A percentile compares a stretch with the other conserved stretches of the same genome.
Evolutionary conservation across 2,329 filamentous ascomycete genomes (phyloP).

Genomic region (Pseudogymnoascus sp.): DNA sequence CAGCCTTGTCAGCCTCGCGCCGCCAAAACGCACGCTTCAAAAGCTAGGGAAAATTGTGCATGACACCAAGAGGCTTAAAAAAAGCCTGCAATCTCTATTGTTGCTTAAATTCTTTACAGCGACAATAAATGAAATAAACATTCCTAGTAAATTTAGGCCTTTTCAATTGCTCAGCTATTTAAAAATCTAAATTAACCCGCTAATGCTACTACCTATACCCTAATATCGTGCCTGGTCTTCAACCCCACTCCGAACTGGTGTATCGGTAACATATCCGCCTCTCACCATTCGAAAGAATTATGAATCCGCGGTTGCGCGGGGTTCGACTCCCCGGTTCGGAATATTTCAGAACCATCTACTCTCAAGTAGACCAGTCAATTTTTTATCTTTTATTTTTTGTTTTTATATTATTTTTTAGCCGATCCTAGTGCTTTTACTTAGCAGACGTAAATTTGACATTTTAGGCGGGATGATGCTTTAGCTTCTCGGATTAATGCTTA

Average conservation of each 20-base stretch:
- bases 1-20: slow-evolving; percentile 2
- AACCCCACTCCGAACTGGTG: background rate
- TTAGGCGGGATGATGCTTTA: background rate
- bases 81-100: background rate
- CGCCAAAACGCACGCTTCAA: background rate
- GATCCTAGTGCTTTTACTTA: background rate
- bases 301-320: background rate
- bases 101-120: background rate
- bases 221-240: background rate
- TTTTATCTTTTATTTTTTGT: background rate
- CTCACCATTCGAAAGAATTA: background rate
- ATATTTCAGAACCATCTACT: background rate
- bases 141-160: background rate
- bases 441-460: background rate
- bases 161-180: background rate
- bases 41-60: background rate
- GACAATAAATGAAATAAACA: background rate
- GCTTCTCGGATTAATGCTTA: background rate
- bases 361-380: background rate
- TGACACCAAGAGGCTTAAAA: background rate
- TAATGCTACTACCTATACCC: background rate
- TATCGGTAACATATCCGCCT: background rate
- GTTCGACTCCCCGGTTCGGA: background rate
- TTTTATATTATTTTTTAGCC: background rate
- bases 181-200: background rate